Evolutionary conservation across 2,329 filamentous ascomycete genomes (phyloP).

Genomic region (Beauveria australis): DNA sequence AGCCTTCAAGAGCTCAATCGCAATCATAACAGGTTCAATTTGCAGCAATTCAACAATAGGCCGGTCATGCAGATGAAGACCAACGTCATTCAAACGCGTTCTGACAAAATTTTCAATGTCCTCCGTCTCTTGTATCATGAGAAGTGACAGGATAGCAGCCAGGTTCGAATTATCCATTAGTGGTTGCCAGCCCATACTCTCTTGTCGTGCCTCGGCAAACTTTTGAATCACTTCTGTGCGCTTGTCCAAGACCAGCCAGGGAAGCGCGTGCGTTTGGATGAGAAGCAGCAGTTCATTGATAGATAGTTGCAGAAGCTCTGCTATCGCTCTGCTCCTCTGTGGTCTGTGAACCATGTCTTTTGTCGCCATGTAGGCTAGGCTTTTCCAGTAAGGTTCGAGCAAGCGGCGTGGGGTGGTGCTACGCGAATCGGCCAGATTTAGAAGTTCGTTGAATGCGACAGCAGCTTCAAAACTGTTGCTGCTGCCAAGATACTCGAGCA

Average conservation of each 20-base stretch:
- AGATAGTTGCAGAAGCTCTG: conserved; percentile 70
- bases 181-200: conserved; percentile 50
- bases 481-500: conserved; percentile 83
- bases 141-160: conserved; percentile 48
- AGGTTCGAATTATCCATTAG: conserved; percentile 50
- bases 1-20: conserved; percentile 74
- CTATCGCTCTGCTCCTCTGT: conserved; percentile 72
- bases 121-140: conserved; percentile 48
- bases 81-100: conserved; percentile 59
- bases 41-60: conserved; percentile 62
- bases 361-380: conserved; percentile 70
- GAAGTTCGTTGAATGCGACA: conserved; percentile 74
- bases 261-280: conserved; percentile 75
- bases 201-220: conserved; percentile 70
- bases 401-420: conserved; percentile 57
- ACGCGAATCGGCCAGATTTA: conserved; percentile 60
- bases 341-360: conserved; percentile 74
- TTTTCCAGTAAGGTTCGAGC: conserved; percentile 83
- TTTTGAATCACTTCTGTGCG: conserved; percentile 70
- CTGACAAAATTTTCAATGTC: conserved; percentile 59
- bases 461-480: conserved; percentile 70
- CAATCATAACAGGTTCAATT: conserved; percentile 65
- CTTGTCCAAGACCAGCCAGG: conserved; percentile 74
- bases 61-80: conserved; percentile 58
- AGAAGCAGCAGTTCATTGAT: conserved; percentile 65